A percentile compares a stretch with the other conserved stretches of the same genome.
Evolutionary conservation across 2,329 filamentous ascomycete genomes (phyloP).

Genomic region (Fusarium paranaense): DNA sequence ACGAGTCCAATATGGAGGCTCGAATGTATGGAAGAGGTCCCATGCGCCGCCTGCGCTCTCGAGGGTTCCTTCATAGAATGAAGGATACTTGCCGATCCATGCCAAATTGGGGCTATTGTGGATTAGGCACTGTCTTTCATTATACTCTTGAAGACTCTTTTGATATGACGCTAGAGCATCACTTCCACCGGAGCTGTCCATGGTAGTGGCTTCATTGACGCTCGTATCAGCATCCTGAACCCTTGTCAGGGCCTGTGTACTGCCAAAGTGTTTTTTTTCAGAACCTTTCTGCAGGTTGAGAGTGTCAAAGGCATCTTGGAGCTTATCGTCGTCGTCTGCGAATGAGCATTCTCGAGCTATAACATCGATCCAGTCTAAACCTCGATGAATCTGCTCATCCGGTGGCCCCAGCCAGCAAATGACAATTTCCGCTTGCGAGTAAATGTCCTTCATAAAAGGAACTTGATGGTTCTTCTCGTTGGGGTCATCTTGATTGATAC

Average conservation of each 20-base stretch:
- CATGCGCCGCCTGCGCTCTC: background rate
- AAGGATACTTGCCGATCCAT: background rate
- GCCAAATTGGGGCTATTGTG: background rate
- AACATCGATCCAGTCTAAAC: background rate
- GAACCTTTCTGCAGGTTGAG: background rate
- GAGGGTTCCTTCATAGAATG: background rate
- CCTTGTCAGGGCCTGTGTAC: background rate
- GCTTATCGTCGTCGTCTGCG: background rate
- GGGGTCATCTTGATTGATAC: background rate
- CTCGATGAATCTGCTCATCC: background rate
- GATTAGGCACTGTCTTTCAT: background rate
- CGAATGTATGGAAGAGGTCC: background rate
- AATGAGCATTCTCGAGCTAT: background rate
- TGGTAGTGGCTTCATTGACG: background rate
- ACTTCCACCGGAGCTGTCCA: background rate
- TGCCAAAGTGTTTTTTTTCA: too few species aligned
- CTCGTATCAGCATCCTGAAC: background rate
- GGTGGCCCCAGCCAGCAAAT: constrained; percentile 5
- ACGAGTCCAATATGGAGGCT: constrained; percentile 1
- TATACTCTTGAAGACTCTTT: background rate
- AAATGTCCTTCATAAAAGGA: constrained; percentile 4
- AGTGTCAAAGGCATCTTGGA: background rate
- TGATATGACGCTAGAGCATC: constrained; percentile 3
- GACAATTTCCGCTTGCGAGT: background rate
- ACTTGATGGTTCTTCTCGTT: constrained; percentile 5